Percentiles rank a stretch among this genome's conserved stretches.
Evolutionary conservation across 164 flowering plant species (phyloP).

Genomic region (Vitis rotundifolia): DNA sequence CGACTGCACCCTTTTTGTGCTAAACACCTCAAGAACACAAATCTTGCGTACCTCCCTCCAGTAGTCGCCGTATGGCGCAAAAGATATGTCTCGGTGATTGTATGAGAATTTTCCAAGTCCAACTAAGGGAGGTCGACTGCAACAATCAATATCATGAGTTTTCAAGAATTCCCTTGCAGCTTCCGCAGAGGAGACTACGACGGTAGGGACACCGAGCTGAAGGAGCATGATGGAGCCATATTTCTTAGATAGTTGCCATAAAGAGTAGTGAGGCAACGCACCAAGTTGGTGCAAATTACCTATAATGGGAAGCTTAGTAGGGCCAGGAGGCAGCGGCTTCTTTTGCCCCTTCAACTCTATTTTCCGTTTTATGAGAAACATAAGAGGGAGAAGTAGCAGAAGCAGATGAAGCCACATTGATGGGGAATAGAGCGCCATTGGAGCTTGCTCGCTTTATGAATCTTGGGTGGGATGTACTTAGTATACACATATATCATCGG

Average conservation of each 20-base stretch:
- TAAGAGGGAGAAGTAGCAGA: background rate
- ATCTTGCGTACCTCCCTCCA: constrained; percentile 39
- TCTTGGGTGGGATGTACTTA: no score
- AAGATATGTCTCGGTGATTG: constrained; percentile 27
- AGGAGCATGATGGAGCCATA: constrained; percentile 36
- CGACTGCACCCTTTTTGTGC: constrained; percentile 26
- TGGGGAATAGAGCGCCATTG: constrained; percentile 1
- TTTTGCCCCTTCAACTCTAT: no score
- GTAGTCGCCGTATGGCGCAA: constrained; percentile 27
- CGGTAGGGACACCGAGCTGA: constrained; percentile 28
- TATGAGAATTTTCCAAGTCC: constrained; percentile 22
- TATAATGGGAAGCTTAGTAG: constrained; percentile 28
- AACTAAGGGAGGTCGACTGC: constrained; percentile 25
- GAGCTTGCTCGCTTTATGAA: background rate
- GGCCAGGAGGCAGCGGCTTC: constrained; percentile 11
- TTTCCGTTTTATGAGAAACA: no score
- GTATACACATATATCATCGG: no score
- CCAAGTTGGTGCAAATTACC: constrained; percentile 4
- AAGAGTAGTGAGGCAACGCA: no score
- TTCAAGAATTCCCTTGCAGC: constrained; percentile 34
- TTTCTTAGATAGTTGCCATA: constrained; percentile 14
- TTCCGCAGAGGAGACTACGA: constrained; percentile 35
- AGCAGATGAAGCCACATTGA: constrained; percentile 6
- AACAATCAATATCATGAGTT: constrained; percentile 27
- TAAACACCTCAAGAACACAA: constrained; percentile 27